Conservation (phyloP, 768 basidiomycete species). For the Mycena sanguinolenta region DNA sequence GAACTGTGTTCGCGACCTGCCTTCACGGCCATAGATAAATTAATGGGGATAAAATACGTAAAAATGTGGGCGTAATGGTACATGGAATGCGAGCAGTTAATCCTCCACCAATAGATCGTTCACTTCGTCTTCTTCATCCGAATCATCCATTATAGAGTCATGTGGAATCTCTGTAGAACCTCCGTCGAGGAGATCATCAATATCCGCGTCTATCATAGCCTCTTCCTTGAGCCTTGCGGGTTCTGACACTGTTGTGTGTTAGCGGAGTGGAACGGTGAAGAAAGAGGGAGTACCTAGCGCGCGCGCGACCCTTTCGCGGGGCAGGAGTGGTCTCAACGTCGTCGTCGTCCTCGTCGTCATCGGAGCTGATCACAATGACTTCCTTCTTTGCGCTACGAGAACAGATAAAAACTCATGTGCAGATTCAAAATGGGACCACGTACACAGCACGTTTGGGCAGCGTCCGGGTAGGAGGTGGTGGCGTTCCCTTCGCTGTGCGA, state of each 20-base stretch:
- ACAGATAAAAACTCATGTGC: background rate
- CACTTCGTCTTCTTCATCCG: conserved; percentile 69
- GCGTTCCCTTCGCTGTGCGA: conserved; percentile 48
- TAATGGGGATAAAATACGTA: background rate
- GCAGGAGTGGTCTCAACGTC: conserved; percentile 33
- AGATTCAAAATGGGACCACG: conserved; percentile 41
- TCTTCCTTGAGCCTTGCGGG: conserved; percentile 52
- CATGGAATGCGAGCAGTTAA: background rate
- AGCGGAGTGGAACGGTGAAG: conserved; percentile 30
- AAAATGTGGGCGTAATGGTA: background rate
- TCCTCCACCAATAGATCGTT: conserved; percentile 58
- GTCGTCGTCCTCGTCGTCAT: conserved; percentile 55
- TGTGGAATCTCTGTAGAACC: conserved; percentile 41
- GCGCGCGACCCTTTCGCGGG: conserved; percentile 22
- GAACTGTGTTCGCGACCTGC: no score
- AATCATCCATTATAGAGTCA: conserved; percentile 69
- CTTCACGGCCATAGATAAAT: background rate
- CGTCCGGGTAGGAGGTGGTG: conserved; percentile 56
- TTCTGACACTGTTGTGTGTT: conserved; percentile 15
- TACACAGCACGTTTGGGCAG: conserved; percentile 74
- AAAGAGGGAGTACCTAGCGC: conserved; percentile 38
- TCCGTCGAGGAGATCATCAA: conserved; percentile 54
- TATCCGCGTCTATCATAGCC: conserved; percentile 54
- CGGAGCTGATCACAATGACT: conserved; percentile 54
- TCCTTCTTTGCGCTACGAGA: conserved; percentile 52